Percentiles rank a stretch among this genome's conserved stretches.
phyloP scores from a whole-genome alignment of 2,329 filamentous ascomycete genomes.

The Pseudophaeomoniella oleicola region DNA sequence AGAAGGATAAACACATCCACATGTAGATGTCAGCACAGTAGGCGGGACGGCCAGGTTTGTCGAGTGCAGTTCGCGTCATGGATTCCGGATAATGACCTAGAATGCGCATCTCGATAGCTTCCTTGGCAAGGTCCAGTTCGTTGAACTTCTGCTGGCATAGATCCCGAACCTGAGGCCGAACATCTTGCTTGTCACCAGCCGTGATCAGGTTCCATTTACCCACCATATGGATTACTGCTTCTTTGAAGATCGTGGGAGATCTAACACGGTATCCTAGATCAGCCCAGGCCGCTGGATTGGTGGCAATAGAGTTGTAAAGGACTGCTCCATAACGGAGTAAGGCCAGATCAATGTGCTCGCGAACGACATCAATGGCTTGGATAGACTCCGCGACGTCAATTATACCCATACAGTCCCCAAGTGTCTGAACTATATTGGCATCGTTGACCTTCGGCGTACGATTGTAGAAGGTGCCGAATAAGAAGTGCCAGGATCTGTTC shows the following conservation, averaged over 20 bases:
- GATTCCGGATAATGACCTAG: conserved; percentile 19
- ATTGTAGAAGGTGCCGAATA: conserved; percentile 34
- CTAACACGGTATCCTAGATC: conserved; percentile 29
- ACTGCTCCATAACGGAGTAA: conserved; percentile 31
- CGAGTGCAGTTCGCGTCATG: conserved; percentile 18
- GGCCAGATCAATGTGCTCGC: conserved; percentile 30
- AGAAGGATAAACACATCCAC: conserved; percentile 34
- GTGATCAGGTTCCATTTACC: conserved; percentile 15
- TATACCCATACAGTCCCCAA: conserved; percentile 25
- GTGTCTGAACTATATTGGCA: conserved; percentile 20
- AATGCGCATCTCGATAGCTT: conserved; percentile 15
- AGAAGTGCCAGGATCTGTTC: conserved; percentile 23
- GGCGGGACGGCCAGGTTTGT: conserved; percentile 22
- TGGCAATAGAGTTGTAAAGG: conserved; percentile 29
- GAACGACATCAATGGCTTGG: conserved; percentile 25
- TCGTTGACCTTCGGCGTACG: conserved; percentile 25
- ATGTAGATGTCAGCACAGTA: conserved; percentile 35
- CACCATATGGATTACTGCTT: conserved; percentile 17
- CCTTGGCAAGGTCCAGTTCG: conserved; percentile 13
- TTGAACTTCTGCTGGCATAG: conserved; percentile 13
- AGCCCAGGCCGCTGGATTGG: conserved; percentile 29
- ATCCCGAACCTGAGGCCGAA: conserved; percentile 10
- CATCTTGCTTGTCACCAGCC: conserved; percentile 7
- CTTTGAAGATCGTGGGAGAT: conserved; percentile 25
- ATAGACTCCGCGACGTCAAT: conserved; percentile 32